Percentiles rank a stretch among this genome's conserved stretches.
Conservation (phyloP, 371 early-diverging fungal genomes). For the Mortierella sp. region DNA sequence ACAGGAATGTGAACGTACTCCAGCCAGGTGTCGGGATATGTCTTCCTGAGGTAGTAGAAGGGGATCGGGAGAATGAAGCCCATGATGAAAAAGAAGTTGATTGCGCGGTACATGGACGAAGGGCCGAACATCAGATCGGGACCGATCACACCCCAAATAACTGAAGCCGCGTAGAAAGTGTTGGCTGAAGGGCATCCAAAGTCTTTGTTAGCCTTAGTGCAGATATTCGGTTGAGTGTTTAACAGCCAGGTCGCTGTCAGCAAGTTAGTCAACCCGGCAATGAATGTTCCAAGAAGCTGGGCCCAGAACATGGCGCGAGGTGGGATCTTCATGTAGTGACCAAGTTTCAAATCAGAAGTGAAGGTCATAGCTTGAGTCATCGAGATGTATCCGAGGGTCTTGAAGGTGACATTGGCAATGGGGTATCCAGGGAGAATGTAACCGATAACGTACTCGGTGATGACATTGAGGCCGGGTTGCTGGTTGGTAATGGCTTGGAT, state of each 20-base stretch:
- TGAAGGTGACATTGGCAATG: slow-evolving; percentile 58
- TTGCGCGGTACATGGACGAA: slow-evolving; percentile 64
- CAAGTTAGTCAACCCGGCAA: slow-evolving; percentile 33
- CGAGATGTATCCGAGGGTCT: slow-evolving; percentile 62
- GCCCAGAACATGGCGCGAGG: slow-evolving; percentile 62
- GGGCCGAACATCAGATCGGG: slow-evolving; percentile 78
- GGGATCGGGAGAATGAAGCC: slow-evolving; percentile 70
- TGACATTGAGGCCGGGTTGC: slow-evolving; percentile 75
- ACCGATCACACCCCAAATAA: slow-evolving; percentile 78
- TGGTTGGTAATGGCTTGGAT: slow-evolving; percentile 77
- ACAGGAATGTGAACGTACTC: slow-evolving; percentile 47
- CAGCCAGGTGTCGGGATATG: slow-evolving; percentile 40
- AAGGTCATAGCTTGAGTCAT: slow-evolving; percentile 63
- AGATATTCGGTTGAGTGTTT: slow-evolving; percentile 13
- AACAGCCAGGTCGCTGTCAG: slow-evolving; percentile 31
- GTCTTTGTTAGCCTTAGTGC: slow-evolving; percentile 15
- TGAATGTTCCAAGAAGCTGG: slow-evolving; percentile 60
- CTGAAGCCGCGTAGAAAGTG: slow-evolving; percentile 54
- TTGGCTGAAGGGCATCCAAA: slow-evolving; percentile 28
- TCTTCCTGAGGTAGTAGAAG: slow-evolving; percentile 57
- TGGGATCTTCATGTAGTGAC: slow-evolving; percentile 69
- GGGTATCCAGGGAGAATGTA: slow-evolving; percentile 65
- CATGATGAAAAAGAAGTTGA: slow-evolving; percentile 64
- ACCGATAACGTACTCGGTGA: slow-evolving; percentile 73
- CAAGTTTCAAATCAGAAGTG: slow-evolving; percentile 62